Percentiles rank a stretch among this genome's conserved stretches.
Evolutionary conservation across 495 filamentous ascomycete species (phyloP).

Genomic region (Penicillium ochrochloron): DNA sequence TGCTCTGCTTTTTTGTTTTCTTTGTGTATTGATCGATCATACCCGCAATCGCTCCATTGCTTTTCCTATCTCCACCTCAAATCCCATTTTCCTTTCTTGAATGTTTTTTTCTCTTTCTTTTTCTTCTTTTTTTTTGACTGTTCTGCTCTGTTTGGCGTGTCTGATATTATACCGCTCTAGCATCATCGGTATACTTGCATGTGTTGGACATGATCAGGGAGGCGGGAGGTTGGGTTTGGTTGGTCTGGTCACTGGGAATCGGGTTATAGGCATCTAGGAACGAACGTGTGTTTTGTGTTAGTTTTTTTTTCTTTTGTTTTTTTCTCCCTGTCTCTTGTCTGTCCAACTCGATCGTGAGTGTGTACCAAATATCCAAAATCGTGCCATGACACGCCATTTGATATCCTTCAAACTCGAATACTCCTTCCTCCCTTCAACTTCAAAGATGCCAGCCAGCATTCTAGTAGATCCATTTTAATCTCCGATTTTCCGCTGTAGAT

Average conservation of each 20-base stretch:
- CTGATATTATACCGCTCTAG: background rate
- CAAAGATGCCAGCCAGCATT: too few species aligned
- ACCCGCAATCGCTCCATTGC: constrained; percentile 28
- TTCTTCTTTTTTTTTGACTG: constrained; percentile 19
- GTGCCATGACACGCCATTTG: constrained; percentile 21
- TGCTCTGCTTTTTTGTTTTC: constrained; percentile 9
- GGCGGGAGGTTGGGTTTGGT: background rate
- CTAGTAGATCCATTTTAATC: background rate
- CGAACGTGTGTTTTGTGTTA: constrained; percentile 4
- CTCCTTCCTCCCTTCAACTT: too few species aligned
- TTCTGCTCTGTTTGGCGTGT: background rate
- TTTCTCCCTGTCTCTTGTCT: constrained; percentile 15
- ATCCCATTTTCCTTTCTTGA: constrained; percentile 10
- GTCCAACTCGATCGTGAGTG: constrained; percentile 14
- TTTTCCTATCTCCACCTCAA: constrained; percentile 1
- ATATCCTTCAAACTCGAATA: constrained; percentile 14
- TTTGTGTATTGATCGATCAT: constrained; percentile 30
- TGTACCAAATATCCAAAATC: constrained; percentile 34
- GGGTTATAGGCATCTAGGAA: constrained; percentile 19
- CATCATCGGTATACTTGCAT: constrained; percentile 19
- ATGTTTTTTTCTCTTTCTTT: constrained; percentile 22
- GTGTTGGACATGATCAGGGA: constrained; percentile 23
- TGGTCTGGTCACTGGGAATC: constrained; percentile 16
- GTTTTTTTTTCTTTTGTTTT: constrained; percentile 10
- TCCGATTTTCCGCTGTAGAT: background rate